A percentile compares a stretch with the other conserved stretches of the same genome.
phyloP scores from a whole-genome alignment of 2,329 filamentous ascomycete genomes.

The Fusarium xyrophilum region DNA sequence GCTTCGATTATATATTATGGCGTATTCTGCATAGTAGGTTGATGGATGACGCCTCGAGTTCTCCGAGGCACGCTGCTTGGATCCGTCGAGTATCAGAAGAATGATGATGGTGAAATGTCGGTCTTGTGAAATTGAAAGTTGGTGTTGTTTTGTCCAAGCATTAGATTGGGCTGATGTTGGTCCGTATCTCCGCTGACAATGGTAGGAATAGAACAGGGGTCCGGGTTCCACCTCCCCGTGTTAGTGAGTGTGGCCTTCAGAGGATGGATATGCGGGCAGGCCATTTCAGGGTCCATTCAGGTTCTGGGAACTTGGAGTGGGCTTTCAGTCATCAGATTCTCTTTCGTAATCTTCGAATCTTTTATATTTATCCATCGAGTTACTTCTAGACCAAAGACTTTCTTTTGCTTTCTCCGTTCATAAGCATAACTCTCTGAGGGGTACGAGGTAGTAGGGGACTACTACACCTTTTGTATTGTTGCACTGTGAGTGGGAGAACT shows the following conservation, averaged over 20 bases:
- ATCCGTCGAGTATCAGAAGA: background rate
- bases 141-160: slow-evolving; percentile 22
- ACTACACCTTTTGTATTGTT: background rate
- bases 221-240: slow-evolving; percentile 11
- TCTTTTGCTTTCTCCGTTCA: background rate
- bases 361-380: background rate
- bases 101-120: slow-evolving; percentile 5
- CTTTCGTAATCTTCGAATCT: background rate
- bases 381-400: background rate
- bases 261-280: slow-evolving; percentile 8
- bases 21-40: background rate
- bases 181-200: slow-evolving; percentile 25
- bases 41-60: background rate
- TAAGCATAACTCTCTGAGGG: background rate
- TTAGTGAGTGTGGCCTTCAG: slow-evolving; percentile 21
- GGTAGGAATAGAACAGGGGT: slow-evolving; percentile 20
- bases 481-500: background rate
- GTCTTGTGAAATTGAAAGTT: slow-evolving; percentile 9
- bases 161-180: slow-evolving; percentile 10
- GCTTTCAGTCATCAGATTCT: background rate
- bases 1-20: slow-evolving; percentile 2
- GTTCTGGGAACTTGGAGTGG: background rate
- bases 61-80: background rate
- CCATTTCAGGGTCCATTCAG: slow-evolving; percentile 9
- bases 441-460: background rate